Conservation (phyloP, 2,329 filamentous ascomycete species). For the Arthroderma sp. region DNA sequence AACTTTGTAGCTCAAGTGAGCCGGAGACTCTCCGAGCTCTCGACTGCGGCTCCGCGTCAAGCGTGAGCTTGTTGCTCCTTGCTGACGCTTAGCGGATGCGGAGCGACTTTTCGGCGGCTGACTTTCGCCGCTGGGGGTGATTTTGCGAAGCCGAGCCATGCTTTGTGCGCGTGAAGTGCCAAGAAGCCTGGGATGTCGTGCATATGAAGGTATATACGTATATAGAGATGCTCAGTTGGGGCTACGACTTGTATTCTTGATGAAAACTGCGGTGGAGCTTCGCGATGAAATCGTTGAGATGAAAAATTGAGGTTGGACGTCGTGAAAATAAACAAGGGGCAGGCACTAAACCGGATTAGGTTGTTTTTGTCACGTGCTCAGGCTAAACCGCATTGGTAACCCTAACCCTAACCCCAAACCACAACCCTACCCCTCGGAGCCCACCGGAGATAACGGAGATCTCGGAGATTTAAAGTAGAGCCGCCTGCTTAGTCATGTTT, state of each 20-base stretch:
- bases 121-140: neutral
- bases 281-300: neutral
- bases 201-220: neutral
- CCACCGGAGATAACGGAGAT: neutral
- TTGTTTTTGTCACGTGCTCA: neutral
- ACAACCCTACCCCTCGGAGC: neutral
- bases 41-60: conserved; percentile 3
- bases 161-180: neutral
- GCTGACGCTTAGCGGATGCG: neutral
- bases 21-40: neutral
- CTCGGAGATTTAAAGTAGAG: neutral
- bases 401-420: conserved; percentile 9
- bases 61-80: conserved; percentile 1
- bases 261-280: neutral
- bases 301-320: neutral
- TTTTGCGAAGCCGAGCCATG: neutral
- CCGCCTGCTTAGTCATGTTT: neutral
- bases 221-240: neutral
- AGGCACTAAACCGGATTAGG: neutral
- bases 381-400: neutral
- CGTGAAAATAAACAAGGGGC: conserved; percentile 5
- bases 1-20: neutral
- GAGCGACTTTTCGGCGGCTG: conserved; percentile 2
- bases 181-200: neutral
- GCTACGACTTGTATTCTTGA: neutral